These are phyloP conservation scores for Thyridium curvatum DNA, from an alignment of 2,329 filamentous ascomycete species.

Conservation along the genomic window DNA sequence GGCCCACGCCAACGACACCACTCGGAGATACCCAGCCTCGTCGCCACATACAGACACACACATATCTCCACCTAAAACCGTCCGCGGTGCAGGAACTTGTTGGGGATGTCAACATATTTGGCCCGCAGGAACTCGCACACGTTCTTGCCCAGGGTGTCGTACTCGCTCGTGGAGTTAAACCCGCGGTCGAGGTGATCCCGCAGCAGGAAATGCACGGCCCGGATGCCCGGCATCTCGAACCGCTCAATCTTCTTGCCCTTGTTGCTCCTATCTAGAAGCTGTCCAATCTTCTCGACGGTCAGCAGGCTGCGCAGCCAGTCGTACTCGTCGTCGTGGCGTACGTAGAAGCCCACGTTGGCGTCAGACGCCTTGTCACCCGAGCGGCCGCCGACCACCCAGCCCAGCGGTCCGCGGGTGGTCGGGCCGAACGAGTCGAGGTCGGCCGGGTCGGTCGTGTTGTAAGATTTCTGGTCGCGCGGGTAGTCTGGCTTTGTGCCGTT, in stretches of 20 bases:
- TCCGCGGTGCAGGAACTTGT: constrained; percentile 33
- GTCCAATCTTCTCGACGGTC: constrained; percentile 15
- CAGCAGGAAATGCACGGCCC: constrained; percentile 27
- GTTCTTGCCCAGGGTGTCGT: constrained; percentile 40
- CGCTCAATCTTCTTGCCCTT: constrained; percentile 11
- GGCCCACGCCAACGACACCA: too few relatives aligned
- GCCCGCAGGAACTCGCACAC: constrained; percentile 35
- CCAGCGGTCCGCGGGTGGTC: constrained; percentile 16
- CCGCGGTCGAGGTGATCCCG: constrained; percentile 39
- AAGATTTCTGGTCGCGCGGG: constrained; percentile 11
- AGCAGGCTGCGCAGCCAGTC: constrained; percentile 29
- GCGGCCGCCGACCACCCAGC: constrained; percentile 25
- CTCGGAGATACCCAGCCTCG: too few relatives aligned
- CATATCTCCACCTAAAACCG: constrained; percentile 20
- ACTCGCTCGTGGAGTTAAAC: constrained; percentile 32
- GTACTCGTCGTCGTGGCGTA: constrained; percentile 29
- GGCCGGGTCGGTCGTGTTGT: constrained; percentile 12
- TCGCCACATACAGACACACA: too few relatives aligned
- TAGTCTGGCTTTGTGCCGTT: constrained; percentile 11
- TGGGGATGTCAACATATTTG: constrained; percentile 36
- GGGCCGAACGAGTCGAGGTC: constrained; percentile 13
- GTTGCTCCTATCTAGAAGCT: constrained; percentile 13
- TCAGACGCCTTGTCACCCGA: constrained; percentile 31
- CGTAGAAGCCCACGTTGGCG: constrained; percentile 33
- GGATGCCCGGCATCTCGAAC: constrained; percentile 9